Evolutionary conservation across 257 asterid species (phyloP).

Genomic region (Plantago ovata): DNA sequence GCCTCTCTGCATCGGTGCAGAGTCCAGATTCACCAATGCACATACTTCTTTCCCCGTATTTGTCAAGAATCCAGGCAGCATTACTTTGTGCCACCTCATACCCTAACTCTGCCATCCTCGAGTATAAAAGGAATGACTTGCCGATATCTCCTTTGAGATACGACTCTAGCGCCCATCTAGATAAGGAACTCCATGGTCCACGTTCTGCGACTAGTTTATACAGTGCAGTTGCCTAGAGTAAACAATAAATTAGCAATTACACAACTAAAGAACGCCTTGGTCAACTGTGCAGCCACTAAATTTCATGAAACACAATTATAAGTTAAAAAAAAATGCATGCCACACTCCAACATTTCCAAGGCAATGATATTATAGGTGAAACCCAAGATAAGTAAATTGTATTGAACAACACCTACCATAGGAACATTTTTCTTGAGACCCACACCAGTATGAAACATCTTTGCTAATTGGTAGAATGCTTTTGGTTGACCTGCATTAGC

Average conservation of each 20-base stretch:
- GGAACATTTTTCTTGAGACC: slow-evolving; percentile 87
- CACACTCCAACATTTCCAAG: too few relatives aligned
- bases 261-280: not conserved
- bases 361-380: too few relatives aligned
- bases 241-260: not conserved
- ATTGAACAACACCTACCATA: slow-evolving; percentile 39
- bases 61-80: slow-evolving; percentile 99
- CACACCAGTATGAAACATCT: slow-evolving; percentile 93
- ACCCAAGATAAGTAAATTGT: not conserved
- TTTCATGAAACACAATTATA: too few relatives aligned
- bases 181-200: slow-evolving; percentile 99
- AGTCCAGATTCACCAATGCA: slow-evolving; percentile 90
- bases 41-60: slow-evolving; percentile 77
- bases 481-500: slow-evolving; percentile 91
- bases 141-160: slow-evolving; percentile 92
- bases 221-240: slow-evolving; percentile 77
- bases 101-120: slow-evolving; percentile 97
- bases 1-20: slow-evolving; percentile 93
- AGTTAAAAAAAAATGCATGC: too few relatives aligned
- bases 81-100: slow-evolving; percentile 99
- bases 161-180: slow-evolving; percentile 97
- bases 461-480: slow-evolving; percentile 94
- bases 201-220: slow-evolving; percentile 94
- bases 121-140: slow-evolving; percentile 76
- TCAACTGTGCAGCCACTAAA: too few relatives aligned